Evolutionary conservation across 163 green algal genomes (phyloP), one percentile per base, ranked within the genome.

Genomic region (Coccomyxa subellipsoidea): DNA sequence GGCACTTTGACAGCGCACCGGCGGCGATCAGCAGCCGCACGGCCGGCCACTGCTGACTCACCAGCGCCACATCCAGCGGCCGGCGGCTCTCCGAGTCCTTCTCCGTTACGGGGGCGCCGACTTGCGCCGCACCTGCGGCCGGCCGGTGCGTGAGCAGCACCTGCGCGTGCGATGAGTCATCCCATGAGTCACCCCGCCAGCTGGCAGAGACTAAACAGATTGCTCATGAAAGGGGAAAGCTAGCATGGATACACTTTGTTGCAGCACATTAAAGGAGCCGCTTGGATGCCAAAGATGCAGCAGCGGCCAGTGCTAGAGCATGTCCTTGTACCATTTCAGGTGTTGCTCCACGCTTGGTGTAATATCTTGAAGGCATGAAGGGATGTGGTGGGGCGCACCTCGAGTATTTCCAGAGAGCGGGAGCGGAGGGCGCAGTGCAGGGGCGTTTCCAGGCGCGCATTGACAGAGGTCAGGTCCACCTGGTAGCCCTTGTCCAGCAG

Each of bases 41-140:
- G 18, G 77, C 77, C 32, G 12, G 47, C 77, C 77, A 81, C 35
- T 81, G 77, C 77, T 72, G 77, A 34, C 38, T 81, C 27, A n/a
- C 40, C 31, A 81, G 40, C 10, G 77, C 77, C 23, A 81, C 29
- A n/a, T 81, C 77, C 9, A 81, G 47, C 5, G 77, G 77, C 75
- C 38, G 75, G 36, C 23, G 15, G 36, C 36, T 39, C 32, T 38
- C 32, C 27, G 31, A 31, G 70, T 77, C 70, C 70, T 77, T 38
- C 31, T 47, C 32, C 0, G 70, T 77, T 8, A 77, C 32, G 10
- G 32, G 18, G 0, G 70, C 70, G 0, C 32, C 32, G 2, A 23
- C 31, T 32, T 32, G 70, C 70, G 18, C 27, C 32, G 70, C 70
- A 9, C 70, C 70, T 9, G 18, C 27, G 70, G 70, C 32, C 32